These are phyloP conservation scores for Ogataea minuta DNA, from an alignment of 805 yeast species.

Conservation along the genomic window DNA sequence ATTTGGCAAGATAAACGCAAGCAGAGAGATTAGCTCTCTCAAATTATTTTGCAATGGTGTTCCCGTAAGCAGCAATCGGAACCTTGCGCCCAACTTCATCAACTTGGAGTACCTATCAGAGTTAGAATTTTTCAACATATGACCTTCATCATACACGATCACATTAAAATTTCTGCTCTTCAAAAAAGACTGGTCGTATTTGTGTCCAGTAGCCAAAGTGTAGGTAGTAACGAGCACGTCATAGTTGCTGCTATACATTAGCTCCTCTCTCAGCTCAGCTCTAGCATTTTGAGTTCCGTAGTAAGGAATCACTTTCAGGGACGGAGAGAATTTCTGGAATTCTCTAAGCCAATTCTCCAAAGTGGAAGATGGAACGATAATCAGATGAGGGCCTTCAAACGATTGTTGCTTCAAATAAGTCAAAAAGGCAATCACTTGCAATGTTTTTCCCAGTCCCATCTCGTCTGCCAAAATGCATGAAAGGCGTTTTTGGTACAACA, in stretches of 20 bases:
- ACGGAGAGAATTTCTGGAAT: slow-evolving; percentile 84
- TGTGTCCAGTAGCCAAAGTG: slow-evolving; percentile 83
- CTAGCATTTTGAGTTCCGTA: slow-evolving; percentile 88
- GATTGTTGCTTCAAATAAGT: slow-evolving; percentile 71
- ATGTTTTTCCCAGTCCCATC: slow-evolving; percentile 97
- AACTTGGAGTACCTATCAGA: slow-evolving; percentile 85
- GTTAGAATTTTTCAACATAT: slow-evolving; percentile 85
- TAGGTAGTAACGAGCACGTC: slow-evolving; percentile 96
- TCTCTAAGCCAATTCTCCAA: slow-evolving; percentile 97
- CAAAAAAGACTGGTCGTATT: slow-evolving; percentile 77
- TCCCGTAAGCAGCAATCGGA: slow-evolving; percentile 87
- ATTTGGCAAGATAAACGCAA: slow-evolving; percentile 86
- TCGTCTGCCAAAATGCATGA: slow-evolving; percentile 97
- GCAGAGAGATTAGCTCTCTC: slow-evolving; percentile 82
- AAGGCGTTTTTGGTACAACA: slow-evolving; percentile 71
- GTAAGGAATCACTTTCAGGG: slow-evolving; percentile 80
- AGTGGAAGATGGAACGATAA: slow-evolving; percentile 95
- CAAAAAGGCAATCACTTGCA: slow-evolving; percentile 91
- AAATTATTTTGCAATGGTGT: slow-evolving; percentile 95
- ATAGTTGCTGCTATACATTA: slow-evolving; percentile 51
- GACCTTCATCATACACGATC: slow-evolving; percentile 96
- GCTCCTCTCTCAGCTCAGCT: slow-evolving; percentile 72
- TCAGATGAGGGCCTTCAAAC: slow-evolving; percentile 77
- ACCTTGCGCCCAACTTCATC: slow-evolving; percentile 80
- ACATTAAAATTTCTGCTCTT: slow-evolving; percentile 75